These are phyloP conservation scores for Ceratocystis cacaofunesta DNA, from an alignment of 2,329 filamentous ascomycete species.

Conservation along the genomic window DNA sequence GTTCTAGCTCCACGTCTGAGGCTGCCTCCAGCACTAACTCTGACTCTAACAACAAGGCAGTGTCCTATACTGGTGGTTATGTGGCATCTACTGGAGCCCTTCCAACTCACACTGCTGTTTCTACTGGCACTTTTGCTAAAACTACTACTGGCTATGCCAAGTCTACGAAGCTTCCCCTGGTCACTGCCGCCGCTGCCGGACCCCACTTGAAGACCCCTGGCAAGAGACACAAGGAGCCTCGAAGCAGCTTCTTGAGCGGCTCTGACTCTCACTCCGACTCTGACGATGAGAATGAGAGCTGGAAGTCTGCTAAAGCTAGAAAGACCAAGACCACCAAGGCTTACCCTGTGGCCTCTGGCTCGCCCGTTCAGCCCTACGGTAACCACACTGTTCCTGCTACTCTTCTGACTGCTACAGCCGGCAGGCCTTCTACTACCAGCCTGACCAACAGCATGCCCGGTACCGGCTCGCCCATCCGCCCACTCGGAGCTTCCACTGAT, in stretches of 20 bases:
- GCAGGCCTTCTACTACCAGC: background rate
- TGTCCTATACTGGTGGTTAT: background rate
- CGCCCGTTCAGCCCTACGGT: background rate
- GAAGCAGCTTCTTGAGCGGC: background rate
- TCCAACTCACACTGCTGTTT: background rate
- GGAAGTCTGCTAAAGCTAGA: background rate
- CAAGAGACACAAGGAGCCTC: background rate
- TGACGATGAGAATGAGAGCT: background rate
- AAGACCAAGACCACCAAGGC: background rate
- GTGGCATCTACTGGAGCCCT: background rate
- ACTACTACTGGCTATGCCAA: background rate
- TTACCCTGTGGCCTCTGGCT: background rate
- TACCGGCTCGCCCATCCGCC: no score
- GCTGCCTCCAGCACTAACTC: background rate
- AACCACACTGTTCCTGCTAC: background rate
- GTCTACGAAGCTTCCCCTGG: background rate
- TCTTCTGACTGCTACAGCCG: background rate
- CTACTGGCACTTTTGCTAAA: background rate
- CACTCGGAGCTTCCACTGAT: background rate
- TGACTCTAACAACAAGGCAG: background rate
- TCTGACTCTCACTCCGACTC: background rate
- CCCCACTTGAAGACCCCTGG: no score
- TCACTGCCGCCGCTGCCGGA: background rate
- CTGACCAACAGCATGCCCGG: background rate
- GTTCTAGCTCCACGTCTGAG: background rate